Evolutionary conservation across 768 basidiomycete genomes (phyloP), one percentile per base, ranked within the genome.

Genomic region (Suillus bovinus): DNA sequence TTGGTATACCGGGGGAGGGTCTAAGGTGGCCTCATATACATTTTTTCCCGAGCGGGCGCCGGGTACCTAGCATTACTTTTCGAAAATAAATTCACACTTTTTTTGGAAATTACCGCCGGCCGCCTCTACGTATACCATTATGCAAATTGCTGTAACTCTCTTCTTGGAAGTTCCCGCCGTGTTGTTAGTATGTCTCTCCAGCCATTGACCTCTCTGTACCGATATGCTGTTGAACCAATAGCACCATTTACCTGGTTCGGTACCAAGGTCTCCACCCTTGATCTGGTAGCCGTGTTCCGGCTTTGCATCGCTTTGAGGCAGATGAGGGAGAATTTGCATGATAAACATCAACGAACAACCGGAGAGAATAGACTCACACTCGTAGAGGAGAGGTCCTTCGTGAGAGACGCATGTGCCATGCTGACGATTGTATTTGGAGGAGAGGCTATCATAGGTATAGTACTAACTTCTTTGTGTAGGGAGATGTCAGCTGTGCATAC

Each of bases 391-490:
- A 77, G 76, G 17, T 87, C 88, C 3, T 86, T 89, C 64, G 78
- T 81, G 39, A 83, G 85, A 67, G 85, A 84, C 65, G 71, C 83
- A 17, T 71, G 80, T 5, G 81, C 88, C 0, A 86, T 86, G 3
- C 76, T 90, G 36, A 75, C 84, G 16, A 85, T 93, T 31, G 89
- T 92, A 1, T 92, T 86, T 68, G 91, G 90, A 11, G 91, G 91
- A 22, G 89, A 93, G 73, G 85, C 85, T 2, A 76, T 90, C 53
- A 79, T 80, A 59, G 83, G 90, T 90, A 69, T 61, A n/a, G n/a
- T n/a, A n/a, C n/a, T n/a, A n/a, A n/a, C n/a, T n/a, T n/a, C n/a
- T n/a, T n/a, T n/a, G n/a, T n/a, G n/a, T n/a, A n/a, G n/a, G n/a
- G n/a, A n/a, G n/a, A n/a, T n/a, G n/a, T n/a, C n/a, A n/a, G n/a